These are phyloP conservation scores for Salicornia ramosissima DNA, from an alignment of 148 eudicot species.

Conservation along the genomic window DNA sequence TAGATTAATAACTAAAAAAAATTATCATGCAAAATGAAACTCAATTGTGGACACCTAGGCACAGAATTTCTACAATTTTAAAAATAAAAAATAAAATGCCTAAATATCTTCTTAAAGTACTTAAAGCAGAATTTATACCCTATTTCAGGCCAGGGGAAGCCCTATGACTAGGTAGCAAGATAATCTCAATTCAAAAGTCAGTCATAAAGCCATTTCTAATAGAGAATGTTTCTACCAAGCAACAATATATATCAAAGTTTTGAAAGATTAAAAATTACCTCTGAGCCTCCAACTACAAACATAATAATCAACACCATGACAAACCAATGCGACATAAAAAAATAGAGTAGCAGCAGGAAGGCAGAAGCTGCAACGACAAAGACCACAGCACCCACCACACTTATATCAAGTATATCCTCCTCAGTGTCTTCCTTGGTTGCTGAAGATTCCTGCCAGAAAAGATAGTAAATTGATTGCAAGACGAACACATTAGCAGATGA, in stretches of 20 bases:
- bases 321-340: slow-evolving; percentile 84
- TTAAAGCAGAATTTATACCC: background rate
- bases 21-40: no score
- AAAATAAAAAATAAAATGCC: no score
- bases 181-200: background rate
- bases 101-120: no score
- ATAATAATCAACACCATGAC: slow-evolving; percentile 73
- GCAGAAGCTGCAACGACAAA: slow-evolving; percentile 80
- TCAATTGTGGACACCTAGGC: no score
- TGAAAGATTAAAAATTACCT: slow-evolving; percentile 43
- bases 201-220: background rate
- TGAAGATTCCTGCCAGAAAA: slow-evolving; percentile 42
- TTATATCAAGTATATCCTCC: slow-evolving; percentile 61
- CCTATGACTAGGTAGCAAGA: background rate
- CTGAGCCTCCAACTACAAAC: slow-evolving; percentile 85
- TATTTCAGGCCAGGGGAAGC: background rate
- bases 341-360: slow-evolving; percentile 69
- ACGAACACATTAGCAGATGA: background rate
- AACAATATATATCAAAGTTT: background rate
- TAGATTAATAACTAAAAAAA: no score
- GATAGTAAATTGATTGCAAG: slow-evolving; percentile 6
- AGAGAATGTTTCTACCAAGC: background rate
- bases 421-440: slow-evolving; percentile 39
- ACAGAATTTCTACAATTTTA: no score
- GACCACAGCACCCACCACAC: slow-evolving; percentile 53